phyloP scores from a whole-genome alignment of 2,329 filamentous ascomycete species.

The Allantophomopsis lycopodina region DNA sequence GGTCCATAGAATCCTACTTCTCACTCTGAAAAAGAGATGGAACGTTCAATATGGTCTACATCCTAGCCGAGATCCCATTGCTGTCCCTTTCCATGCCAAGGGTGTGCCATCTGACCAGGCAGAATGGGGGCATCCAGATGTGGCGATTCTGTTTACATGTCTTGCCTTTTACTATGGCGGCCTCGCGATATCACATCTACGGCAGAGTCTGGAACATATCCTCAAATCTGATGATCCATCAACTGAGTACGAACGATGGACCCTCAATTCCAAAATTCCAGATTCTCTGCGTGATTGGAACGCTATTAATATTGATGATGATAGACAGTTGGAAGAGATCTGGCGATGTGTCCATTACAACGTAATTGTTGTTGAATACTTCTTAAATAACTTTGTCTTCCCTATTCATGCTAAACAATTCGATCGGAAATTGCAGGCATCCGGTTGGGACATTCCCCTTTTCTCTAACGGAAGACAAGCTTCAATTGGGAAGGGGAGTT shows the following conservation, averaged over 20 bases:
- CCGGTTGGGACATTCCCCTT: slow-evolving; percentile 47
- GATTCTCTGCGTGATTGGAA: slow-evolving; percentile 24
- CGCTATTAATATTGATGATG: slow-evolving; percentile 41
- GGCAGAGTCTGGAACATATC: slow-evolving; percentile 30
- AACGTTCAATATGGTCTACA: slow-evolving; percentile 50
- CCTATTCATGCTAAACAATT: slow-evolving; percentile 49
- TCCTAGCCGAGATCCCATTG: slow-evolving; percentile 25
- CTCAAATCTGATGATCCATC: slow-evolving; percentile 34
- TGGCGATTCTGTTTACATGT: slow-evolving; percentile 38
- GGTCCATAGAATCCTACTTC: no score
- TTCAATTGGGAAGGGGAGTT: slow-evolving; percentile 12
- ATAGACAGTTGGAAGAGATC: slow-evolving; percentile 29
- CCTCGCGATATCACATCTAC: slow-evolving; percentile 33
- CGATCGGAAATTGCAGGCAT: slow-evolving; percentile 45
- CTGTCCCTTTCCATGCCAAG: slow-evolving; percentile 46
- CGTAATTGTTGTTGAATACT: slow-evolving; percentile 49
- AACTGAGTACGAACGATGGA: slow-evolving; percentile 36
- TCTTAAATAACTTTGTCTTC: slow-evolving; percentile 42
- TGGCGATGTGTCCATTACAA: slow-evolving; percentile 38
- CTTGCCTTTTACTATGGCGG: slow-evolving; percentile 43
- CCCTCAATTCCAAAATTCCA: slow-evolving; percentile 21
- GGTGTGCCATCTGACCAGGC: slow-evolving; percentile 38
- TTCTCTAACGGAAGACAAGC: no score
- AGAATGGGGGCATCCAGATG: slow-evolving; percentile 50
- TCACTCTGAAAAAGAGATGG: slow-evolving; percentile 38